These are phyloP conservation scores for Nyssa sinensis DNA, from an alignment of 148 eudicot genomes.

Conservation along the genomic window DNA sequence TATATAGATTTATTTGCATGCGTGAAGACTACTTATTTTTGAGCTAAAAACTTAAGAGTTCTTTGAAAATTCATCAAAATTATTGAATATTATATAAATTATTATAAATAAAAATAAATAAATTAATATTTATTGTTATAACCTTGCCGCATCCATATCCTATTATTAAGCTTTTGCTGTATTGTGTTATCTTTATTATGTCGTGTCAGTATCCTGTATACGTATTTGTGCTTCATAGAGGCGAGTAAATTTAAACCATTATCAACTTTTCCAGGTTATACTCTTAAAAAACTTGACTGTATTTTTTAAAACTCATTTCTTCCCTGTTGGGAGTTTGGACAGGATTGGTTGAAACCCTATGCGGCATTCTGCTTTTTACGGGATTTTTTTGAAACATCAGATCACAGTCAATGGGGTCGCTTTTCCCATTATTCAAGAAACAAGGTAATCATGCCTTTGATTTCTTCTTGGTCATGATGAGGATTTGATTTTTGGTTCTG, in stretches of 20 bases:
- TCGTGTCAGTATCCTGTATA: too few relatives aligned
- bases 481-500: neutral
- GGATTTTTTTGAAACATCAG: slow-evolving; percentile 92
- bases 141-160: too few relatives aligned
- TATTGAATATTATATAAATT: too few relatives aligned
- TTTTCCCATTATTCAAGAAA: slow-evolving; percentile 66
- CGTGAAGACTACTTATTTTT: too few relatives aligned
- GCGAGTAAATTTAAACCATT: neutral
- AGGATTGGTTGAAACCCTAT: slow-evolving; percentile 97
- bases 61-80: too few relatives aligned
- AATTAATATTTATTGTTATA: too few relatives aligned
- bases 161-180: too few relatives aligned
- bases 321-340: slow-evolving; percentile 18
- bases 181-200: too few relatives aligned
- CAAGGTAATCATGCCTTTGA: slow-evolving; percentile 47
- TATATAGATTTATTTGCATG: too few relatives aligned
- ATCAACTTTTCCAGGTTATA: neutral
- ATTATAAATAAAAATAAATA: too few relatives aligned
- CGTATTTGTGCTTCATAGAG: too few relatives aligned
- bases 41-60: too few relatives aligned
- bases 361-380: slow-evolving; percentile 96
- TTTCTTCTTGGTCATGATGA: neutral
- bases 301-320: slow-evolving; percentile 6
- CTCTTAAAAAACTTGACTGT: neutral
- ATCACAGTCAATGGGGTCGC: slow-evolving; percentile 97